Evolutionary conservation across 1,139 yeast species (phyloP).

Genomic region (Spencermartinsiella ligniputridi): DNA sequence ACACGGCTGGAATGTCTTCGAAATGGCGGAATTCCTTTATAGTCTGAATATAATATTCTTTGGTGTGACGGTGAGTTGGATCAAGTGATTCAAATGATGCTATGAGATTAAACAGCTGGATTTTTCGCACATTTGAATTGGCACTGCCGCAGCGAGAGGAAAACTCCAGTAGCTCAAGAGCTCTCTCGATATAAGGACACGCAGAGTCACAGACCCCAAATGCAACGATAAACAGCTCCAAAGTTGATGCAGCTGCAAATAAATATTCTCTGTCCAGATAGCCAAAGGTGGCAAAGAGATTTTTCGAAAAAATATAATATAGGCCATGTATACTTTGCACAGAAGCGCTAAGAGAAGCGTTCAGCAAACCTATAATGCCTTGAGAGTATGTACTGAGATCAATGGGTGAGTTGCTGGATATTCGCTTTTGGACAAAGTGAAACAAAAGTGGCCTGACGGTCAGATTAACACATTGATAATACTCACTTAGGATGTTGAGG

Average conservation of each 20-base stretch:
- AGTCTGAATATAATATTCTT: background rate
- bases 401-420: constrained; percentile 50
- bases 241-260: constrained; percentile 75
- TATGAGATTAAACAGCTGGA: constrained; percentile 63
- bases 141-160: constrained; percentile 66
- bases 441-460: constrained; percentile 78
- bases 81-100: constrained; percentile 59
- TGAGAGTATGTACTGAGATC: constrained; percentile 67
- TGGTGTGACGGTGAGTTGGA: constrained; percentile 3
- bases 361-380: constrained; percentile 61
- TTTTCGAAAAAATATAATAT: constrained; percentile 68
- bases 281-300: constrained; percentile 79
- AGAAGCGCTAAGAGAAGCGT: constrained; percentile 81
- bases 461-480: constrained; percentile 77
- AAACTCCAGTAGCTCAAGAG: constrained; percentile 61
- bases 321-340: constrained; percentile 70
- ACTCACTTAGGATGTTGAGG: constrained; percentile 79
- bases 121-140: constrained; percentile 55
- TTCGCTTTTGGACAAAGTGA: constrained; percentile 70
- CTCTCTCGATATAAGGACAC: constrained; percentile 66
- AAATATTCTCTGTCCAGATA: constrained; percentile 87
- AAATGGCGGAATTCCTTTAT: background rate
- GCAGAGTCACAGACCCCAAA: constrained; percentile 82
- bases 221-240: constrained; percentile 71
- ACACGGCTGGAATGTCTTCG: background rate